phyloP scores from a whole-genome alignment of 2,329 filamentous ascomycete genomes.

The Fusarium sp. region DNA sequence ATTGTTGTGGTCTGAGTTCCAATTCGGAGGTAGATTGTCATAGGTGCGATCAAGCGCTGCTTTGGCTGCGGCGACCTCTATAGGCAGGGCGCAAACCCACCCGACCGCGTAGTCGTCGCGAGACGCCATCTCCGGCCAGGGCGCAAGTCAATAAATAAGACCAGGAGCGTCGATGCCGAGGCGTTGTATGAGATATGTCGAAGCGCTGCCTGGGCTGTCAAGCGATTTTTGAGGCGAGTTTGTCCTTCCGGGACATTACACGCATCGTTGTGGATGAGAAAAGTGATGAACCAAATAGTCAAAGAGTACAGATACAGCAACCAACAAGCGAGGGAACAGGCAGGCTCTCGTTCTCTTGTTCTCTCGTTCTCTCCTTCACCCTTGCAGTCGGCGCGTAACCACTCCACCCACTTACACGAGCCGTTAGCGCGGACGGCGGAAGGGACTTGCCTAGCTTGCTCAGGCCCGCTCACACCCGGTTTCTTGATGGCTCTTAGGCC shows the following conservation, averaged over 20 bases:
- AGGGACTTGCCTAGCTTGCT: too few species aligned
- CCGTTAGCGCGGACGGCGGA: too few species aligned
- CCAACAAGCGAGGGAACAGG: background rate
- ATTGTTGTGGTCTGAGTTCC: background rate
- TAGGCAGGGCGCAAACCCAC: background rate
- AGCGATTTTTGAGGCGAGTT: background rate
- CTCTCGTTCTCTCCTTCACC: too few species aligned
- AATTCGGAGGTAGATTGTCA: background rate
- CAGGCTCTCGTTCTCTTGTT: background rate
- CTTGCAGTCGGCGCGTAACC: too few species aligned
- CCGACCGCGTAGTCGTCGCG: background rate
- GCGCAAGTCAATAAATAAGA: background rate
- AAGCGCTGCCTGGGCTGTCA: background rate
- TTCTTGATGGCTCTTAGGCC: background rate
- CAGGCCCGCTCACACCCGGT: background rate
- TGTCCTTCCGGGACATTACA: background rate
- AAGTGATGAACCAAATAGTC: background rate
- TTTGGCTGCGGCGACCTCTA: background rate
- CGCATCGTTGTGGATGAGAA: background rate
- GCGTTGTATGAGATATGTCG: background rate
- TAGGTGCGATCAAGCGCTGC: background rate
- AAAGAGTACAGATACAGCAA: background rate
- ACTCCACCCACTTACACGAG: too few species aligned
- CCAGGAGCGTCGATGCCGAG: too few species aligned
- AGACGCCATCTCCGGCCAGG: background rate